A percentile compares a stretch with the other conserved stretches of the same genome.
Evolutionary conservation across 495 filamentous ascomycete genomes (phyloP).

Genomic region (Aspergillus coremiiformis): DNA sequence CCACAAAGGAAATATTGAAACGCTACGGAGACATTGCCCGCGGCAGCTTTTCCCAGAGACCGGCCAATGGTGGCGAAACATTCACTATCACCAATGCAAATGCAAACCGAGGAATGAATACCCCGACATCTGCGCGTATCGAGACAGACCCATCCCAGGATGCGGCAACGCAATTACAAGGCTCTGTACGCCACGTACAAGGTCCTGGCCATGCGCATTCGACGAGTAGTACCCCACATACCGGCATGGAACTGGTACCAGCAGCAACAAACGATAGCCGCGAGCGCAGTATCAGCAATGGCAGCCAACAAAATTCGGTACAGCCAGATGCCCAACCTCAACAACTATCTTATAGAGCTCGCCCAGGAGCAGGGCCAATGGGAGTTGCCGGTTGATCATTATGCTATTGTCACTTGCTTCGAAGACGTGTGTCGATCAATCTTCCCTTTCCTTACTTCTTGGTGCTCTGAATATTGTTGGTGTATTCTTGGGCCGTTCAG

Average conservation of each 20-base stretch:
- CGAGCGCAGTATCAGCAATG: slow-evolving; percentile 36
- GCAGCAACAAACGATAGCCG: slow-evolving; percentile 24
- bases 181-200: slow-evolving; percentile 69
- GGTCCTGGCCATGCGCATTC: slow-evolving; percentile 43
- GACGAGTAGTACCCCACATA: slow-evolving; percentile 20
- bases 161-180: slow-evolving; percentile 70
- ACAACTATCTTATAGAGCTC: slow-evolving; percentile 35
- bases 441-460: slow-evolving; percentile 14
- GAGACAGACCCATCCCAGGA: slow-evolving; percentile 71
- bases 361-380: slow-evolving; percentile 37
- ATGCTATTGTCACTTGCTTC: slow-evolving; percentile 8
- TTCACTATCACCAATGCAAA: slow-evolving; percentile 36
- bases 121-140: slow-evolving; percentile 49
- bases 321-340: slow-evolving; percentile 26
- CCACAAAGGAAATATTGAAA: slow-evolving; percentile 93
- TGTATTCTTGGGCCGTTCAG: slow-evolving; percentile 25
- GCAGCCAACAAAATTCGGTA: slow-evolving; percentile 29
- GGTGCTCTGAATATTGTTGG: slow-evolving; percentile 9
- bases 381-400: slow-evolving; percentile 36
- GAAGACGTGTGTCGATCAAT: background rate
- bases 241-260: slow-evolving; percentile 28
- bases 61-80: slow-evolving; percentile 52
- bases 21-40: slow-evolving; percentile 70
- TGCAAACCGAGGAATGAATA: slow-evolving; percentile 31
- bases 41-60: slow-evolving; percentile 49